Conservation (phyloP, 129 eudicot species). For the Centaurea solstitialis region DNA sequence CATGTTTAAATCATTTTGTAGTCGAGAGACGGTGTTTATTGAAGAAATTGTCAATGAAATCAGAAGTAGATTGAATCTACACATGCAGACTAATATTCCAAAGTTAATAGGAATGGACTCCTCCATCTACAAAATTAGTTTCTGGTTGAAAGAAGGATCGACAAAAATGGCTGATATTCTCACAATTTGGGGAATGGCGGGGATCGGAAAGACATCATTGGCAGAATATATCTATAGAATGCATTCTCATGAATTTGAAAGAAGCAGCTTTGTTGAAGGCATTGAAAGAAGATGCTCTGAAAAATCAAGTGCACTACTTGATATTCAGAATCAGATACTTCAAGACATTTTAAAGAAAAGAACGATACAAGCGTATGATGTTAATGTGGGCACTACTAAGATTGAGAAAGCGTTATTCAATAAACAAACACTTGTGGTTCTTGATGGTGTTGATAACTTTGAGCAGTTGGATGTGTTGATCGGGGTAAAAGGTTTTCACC, state of each 20-base stretch:
- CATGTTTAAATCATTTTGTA: background rate
- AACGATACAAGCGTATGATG: background rate
- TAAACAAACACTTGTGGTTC: no score
- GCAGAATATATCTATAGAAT: background rate
- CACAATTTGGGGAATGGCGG: conserved; percentile 1
- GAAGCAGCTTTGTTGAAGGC: background rate
- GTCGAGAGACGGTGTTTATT: background rate
- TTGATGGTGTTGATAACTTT: no score
- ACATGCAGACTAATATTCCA: background rate
- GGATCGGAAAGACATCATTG: no score
- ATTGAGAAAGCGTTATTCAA: no score
- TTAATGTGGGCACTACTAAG: no score
- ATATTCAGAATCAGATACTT: background rate
- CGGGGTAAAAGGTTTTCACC: no score
- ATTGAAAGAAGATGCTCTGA: background rate
- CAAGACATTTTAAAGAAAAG: background rate
- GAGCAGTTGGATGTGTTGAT: no score
- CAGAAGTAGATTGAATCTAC: background rate
- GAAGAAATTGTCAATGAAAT: background rate
- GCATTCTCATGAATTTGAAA: background rate
- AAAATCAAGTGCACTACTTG: background rate
- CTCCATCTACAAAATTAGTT: no score
- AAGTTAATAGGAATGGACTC: background rate
- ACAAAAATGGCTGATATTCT: background rate
- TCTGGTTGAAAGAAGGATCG: background rate